These are phyloP conservation scores for Paxillus rubicundulus DNA, from an alignment of 768 basidiomycete genomes.

Conservation along the genomic window DNA sequence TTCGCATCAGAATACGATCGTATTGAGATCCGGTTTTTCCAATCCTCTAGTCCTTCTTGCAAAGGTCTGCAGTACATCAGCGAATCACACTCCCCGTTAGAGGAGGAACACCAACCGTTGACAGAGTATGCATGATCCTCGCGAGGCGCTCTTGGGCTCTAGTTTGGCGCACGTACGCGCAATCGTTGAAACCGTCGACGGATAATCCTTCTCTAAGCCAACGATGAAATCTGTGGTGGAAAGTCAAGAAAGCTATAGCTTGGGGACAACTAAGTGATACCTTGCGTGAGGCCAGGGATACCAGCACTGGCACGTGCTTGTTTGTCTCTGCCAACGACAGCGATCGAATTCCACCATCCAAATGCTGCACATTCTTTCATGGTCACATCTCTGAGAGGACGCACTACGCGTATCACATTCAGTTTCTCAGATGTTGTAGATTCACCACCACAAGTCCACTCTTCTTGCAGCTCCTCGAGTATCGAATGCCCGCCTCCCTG, in stretches of 20 bases:
- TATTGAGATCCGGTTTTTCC: conserved; percentile 75
- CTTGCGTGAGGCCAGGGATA: conserved; percentile 67
- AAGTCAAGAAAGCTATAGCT: background rate
- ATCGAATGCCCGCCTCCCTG: conserved; percentile 76
- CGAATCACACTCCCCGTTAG: background rate
- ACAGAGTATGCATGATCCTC: conserved; percentile 58
- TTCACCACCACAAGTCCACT: conserved; percentile 47
- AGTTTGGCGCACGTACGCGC: conserved; percentile 78
- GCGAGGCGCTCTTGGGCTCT: conserved; percentile 56
- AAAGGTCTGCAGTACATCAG: conserved; percentile 45
- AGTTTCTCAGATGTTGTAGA: conserved; percentile 3
- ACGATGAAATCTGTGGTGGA: conserved; percentile 65
- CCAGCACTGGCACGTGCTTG: conserved; percentile 50
- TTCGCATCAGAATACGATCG: conserved; percentile 40
- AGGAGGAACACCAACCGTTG: conserved; percentile 46
- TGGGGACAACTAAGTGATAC: conserved; percentile 33
- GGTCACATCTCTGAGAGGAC: conserved; percentile 70
- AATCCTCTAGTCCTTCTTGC: conserved; percentile 62
- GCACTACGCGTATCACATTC: conserved; percentile 47
- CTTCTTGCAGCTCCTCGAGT: conserved; percentile 66
- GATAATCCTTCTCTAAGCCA: conserved; percentile 78
- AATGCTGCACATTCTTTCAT: conserved; percentile 79
- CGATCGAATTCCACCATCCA: conserved; percentile 68
- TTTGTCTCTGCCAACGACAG: conserved; percentile 49
- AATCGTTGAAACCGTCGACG: conserved; percentile 83